phyloP scores from a whole-genome alignment of 371 early-diverging fungal genomes.

The Circinella minor region DNA sequence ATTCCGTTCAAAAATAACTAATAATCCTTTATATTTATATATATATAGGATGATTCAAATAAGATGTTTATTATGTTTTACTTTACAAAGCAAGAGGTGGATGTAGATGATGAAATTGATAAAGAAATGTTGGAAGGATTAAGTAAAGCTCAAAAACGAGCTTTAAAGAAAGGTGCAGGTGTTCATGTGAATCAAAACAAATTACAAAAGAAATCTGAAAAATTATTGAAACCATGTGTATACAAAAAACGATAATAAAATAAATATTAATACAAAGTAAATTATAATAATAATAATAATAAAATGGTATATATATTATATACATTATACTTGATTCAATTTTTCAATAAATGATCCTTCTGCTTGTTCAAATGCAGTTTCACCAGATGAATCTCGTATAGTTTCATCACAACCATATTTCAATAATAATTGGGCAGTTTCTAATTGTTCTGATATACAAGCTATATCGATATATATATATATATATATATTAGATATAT shows the following conservation, averaged over 20 bases:
- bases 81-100: constrained; percentile 63
- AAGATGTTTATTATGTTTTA: constrained; percentile 94
- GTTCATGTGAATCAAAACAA: constrained; percentile 25
- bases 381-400: constrained; percentile 35
- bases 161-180: constrained; percentile 53
- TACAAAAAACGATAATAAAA: constrained; percentile 82
- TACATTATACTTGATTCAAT: background rate
- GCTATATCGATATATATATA: constrained; percentile 21
- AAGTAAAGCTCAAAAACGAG: constrained; percentile 51
- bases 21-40: no score
- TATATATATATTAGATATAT: no score
- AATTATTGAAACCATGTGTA: constrained; percentile 87
- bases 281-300: no score
- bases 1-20: no score
- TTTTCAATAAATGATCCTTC: constrained; percentile 20
- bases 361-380: constrained; percentile 46
- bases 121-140: constrained; percentile 41
- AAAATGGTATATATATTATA: background rate
- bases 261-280: background rate
- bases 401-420: constrained; percentile 30
- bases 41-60: constrained; percentile 66
- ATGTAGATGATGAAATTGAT: constrained; percentile 36
- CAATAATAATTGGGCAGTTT: constrained; percentile 34
- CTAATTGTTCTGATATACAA: constrained; percentile 48
- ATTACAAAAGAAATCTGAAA: constrained; percentile 43